Conservation (phyloP, 257 asterid genomes). For the Ophiorrhiza pumila region DNA sequence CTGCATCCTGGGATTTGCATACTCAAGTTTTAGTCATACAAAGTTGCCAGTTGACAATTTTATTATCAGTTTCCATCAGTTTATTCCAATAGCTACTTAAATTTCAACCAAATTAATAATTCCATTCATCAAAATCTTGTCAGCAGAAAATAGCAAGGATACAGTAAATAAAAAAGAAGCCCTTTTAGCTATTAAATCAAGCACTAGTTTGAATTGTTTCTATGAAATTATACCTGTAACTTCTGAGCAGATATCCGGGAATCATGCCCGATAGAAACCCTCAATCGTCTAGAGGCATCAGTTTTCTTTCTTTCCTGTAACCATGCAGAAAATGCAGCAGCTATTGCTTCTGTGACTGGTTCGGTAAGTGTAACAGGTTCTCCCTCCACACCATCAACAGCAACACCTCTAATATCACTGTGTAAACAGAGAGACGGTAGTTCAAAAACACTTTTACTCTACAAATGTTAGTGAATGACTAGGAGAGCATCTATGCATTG, state of each 20-base stretch:
- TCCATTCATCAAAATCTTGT: not conserved
- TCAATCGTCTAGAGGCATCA: constrained; percentile 52
- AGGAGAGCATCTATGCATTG: not conserved
- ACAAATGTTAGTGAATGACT: not conserved
- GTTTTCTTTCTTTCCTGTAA: constrained; percentile 62
- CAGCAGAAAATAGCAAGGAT: not conserved
- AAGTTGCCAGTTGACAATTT: not conserved
- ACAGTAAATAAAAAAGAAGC: not conserved
- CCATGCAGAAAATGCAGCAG: constrained; percentile 93
- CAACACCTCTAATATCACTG: constrained; percentile 99
- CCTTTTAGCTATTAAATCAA: not conserved
- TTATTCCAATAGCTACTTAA: not conserved
- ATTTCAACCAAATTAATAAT: not conserved
- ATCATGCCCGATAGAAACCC: constrained; percentile 91
- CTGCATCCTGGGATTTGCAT: constrained; percentile 74
- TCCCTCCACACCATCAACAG: constrained; percentile 92
- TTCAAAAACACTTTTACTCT: not conserved
- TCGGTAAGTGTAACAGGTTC: constrained; percentile 82
- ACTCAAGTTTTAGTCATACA: constrained; percentile 15
- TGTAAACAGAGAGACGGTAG: constrained; percentile 9
- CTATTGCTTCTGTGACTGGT: constrained; percentile 93
- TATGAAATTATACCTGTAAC: constrained; percentile 56
- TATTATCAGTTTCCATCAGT: not conserved
- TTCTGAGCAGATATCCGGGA: constrained; percentile 89
- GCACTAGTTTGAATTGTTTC: not conserved